Percentiles rank a stretch among this genome's conserved stretches.
Conservation (phyloP, 306 rosid genomes). For the Vigna unguiculata region DNA sequence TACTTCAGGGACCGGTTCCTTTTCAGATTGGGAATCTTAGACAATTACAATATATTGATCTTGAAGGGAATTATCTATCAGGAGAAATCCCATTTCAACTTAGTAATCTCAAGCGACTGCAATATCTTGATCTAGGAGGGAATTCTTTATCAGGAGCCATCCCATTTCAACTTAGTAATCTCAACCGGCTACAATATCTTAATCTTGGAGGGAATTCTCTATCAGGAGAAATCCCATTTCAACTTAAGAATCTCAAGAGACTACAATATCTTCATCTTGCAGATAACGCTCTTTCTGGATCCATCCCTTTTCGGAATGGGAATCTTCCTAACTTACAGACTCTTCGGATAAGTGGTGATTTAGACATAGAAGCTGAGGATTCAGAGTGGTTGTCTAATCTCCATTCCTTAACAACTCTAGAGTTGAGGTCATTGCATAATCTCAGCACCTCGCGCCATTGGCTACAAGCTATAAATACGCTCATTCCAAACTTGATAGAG, state of each 20-base stretch:
- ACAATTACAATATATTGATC: background rate
- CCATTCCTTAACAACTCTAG: conserved; percentile 1
- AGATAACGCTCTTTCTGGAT: background rate
- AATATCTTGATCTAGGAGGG: background rate
- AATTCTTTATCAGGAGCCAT: background rate
- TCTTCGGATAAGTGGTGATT: background rate
- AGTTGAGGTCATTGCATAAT: background rate
- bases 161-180: too few species aligned
- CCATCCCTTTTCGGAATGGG: background rate
- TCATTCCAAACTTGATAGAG: conserved; percentile 10
- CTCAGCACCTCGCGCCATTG: background rate
- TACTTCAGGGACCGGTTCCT: background rate
- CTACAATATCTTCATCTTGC: background rate
- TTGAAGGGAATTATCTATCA: background rate
- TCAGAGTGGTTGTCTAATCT: conserved; percentile 26
- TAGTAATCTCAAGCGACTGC: background rate
- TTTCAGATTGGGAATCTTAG: too few species aligned
- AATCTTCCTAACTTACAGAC: conserved; percentile 4
- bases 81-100: background rate
- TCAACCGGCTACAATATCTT: too few species aligned
- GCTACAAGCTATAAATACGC: background rate
- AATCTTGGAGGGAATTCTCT: too few species aligned
- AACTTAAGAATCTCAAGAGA: too few species aligned
- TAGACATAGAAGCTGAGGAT: background rate
- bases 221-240: too few species aligned